These are phyloP conservation scores for Castanea mollissima DNA, from an alignment of 306 rosid genomes.

Conservation along the genomic window DNA sequence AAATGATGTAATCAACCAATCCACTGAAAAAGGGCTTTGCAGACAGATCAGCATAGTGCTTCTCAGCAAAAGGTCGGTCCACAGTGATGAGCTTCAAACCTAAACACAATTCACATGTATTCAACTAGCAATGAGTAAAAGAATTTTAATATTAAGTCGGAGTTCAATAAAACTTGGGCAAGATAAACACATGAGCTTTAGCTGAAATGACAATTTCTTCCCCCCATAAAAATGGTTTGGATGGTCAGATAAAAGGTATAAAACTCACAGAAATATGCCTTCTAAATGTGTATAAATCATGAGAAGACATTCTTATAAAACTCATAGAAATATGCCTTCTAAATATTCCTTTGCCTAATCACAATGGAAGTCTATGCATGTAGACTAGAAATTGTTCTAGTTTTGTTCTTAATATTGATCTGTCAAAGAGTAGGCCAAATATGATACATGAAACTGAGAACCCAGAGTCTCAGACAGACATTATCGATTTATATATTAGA, in stretches of 20 bases:
- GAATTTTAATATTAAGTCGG: neutral
- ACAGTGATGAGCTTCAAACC: conserved; percentile 79
- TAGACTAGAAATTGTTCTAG: neutral
- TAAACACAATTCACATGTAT: conserved; percentile 22
- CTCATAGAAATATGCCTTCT: neutral
- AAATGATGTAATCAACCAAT: conserved; percentile 79
- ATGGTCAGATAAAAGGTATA: no score
- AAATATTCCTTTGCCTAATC: neutral
- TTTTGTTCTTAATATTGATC: neutral
- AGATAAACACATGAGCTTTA: no score
- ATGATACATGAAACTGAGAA: neutral
- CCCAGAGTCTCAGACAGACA: neutral
- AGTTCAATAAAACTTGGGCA: no score
- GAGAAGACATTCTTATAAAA: neutral
- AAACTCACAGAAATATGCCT: neutral
- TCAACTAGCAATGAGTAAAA: neutral
- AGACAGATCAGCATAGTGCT: conserved; percentile 82
- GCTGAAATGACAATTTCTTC: no score
- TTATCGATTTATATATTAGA: neutral
- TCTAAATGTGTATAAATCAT: neutral
- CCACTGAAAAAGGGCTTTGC: conserved; percentile 87
- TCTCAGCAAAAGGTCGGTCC: conserved; percentile 86
- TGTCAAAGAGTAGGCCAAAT: neutral
- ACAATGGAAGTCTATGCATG: neutral
- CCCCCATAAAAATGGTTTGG: no score